phyloP scores from a whole-genome alignment of 176 grass and related monocot species.

The Oryza meyeriana region DNA sequence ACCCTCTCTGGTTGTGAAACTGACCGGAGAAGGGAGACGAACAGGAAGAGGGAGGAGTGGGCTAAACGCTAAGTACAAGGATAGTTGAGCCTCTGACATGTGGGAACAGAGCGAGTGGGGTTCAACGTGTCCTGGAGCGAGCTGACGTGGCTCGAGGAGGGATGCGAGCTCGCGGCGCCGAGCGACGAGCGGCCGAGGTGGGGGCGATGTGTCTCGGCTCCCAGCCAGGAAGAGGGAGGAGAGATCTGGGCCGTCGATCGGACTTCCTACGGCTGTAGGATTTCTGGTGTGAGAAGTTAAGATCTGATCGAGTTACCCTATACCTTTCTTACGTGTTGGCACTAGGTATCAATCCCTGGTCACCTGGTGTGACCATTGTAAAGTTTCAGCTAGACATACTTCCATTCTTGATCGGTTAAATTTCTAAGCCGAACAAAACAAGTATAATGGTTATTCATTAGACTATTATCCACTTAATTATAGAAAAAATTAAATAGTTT shows the following conservation, averaged over 20 bases:
- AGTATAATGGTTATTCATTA: too few relatives aligned
- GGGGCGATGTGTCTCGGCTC: constrained; percentile 51
- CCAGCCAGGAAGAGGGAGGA: constrained; percentile 15
- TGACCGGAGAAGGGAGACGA: constrained; percentile 5
- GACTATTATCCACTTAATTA: too few relatives aligned
- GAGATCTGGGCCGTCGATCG: neutral
- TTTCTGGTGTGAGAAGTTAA: neutral
- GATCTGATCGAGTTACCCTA: neutral
- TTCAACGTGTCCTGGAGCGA: constrained; percentile 15
- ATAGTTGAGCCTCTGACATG: neutral
- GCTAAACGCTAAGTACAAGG: constrained; percentile 28
- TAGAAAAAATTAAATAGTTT: too few relatives aligned
- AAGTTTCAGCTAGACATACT: too few relatives aligned
- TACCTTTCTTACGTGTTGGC: neutral
- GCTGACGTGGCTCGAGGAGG: constrained; percentile 27
- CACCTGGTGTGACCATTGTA: neutral
- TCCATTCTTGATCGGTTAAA: too few relatives aligned
- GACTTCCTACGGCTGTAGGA: neutral
- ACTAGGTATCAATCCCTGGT: neutral
- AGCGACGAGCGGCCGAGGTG: constrained; percentile 30
- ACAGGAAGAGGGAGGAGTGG: neutral
- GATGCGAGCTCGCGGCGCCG: neutral
- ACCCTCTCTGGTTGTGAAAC: neutral
- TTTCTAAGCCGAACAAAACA: too few relatives aligned
- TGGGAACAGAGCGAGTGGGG: constrained; percentile 14